Conservation (phyloP, 371 early-diverging fungal genomes). For the Actinomucor elegans region DNA sequence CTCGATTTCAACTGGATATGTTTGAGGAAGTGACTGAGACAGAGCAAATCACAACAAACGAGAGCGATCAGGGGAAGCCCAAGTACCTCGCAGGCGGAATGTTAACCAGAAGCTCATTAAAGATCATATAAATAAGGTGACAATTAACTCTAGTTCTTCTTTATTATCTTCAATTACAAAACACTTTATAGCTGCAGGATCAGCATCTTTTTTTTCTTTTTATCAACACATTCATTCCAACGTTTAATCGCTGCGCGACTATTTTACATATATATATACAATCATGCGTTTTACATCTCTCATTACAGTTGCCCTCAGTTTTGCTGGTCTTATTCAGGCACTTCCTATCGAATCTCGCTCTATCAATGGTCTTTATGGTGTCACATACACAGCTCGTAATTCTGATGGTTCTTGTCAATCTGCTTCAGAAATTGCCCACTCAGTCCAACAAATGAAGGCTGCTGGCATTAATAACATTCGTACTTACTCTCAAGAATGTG, state of each 20-base stretch:
- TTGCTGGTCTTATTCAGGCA: constrained; percentile 26
- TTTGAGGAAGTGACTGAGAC: not conserved
- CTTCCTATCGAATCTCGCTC: constrained; percentile 23
- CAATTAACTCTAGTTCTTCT: not conserved
- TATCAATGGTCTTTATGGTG: constrained; percentile 6
- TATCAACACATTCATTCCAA: not conserved
- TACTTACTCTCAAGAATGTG: constrained; percentile 51
- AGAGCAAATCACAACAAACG: constrained; percentile 1
- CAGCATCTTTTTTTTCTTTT: not conserved
- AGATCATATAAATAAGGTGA: not conserved
- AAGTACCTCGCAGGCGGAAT: not conserved
- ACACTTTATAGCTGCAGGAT: constrained; percentile 4
- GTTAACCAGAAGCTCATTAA: not conserved
- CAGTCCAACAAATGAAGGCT: constrained; percentile 30
- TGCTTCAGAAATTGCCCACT: constrained; percentile 17
- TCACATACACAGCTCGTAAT: constrained; percentile 31
- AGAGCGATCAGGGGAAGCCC: constrained; percentile 4
- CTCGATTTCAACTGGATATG: not conserved
- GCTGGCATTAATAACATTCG: constrained; percentile 38
- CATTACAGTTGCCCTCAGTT: constrained; percentile 12
- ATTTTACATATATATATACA: not conserved
- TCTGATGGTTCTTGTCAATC: constrained; percentile 38
- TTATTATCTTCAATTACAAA: not conserved
- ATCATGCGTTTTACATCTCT: constrained; percentile 19
- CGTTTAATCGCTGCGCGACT: constrained; percentile 1